Evolutionary conservation across 345 rosid genomes (phyloP), one percentile per base, ranked within the genome.

Genomic region (Trapa incisa): DNA sequence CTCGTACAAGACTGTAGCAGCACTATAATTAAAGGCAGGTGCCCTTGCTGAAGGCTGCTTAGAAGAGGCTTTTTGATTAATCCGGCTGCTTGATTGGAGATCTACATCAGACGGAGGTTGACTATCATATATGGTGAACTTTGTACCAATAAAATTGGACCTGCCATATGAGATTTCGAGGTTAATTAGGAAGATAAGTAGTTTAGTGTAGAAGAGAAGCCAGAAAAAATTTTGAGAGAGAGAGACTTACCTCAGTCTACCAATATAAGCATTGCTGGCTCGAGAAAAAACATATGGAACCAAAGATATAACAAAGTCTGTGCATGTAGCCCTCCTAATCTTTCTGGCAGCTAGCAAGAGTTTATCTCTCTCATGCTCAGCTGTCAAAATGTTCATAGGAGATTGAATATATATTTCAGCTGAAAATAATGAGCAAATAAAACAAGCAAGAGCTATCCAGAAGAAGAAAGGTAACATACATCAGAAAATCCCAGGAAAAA

Each of bases 141-240:
- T 93, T 71, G 97, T 90, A 73, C 98, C 97, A 66, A 93, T 62
- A 71, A 93, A 93, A 77, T 92, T 92, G 61, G 98, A 93, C 89
- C 98, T 93, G 81, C 45, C 48, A 68, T 70, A 45, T 53, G 22
- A 62, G 29, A 16, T 2, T 52, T 54, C n/a, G 36, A 70, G 69
- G 57, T 71, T 53, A 35, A 62, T 65, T 57, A 67, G 38, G 35
- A 65, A 11, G 48, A 11, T 4, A 53, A 71, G 17, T 2, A 63
- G 43, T 63, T n/a, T 5, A 64, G 16, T 15, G 47, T 3, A 45
- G 61, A 54, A 54, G 52, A 47, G 63, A 68, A 33, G 56, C 22
- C 58, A 63, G 58, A 52, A 42, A 11, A 13, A 32, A 36, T 58
- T 22, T 22, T 22, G 29, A 22, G 37, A 37, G 43, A 32, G 47